A percentile compares a stretch with the other conserved stretches of the same genome.
Conservation (phyloP, 2,329 filamentous ascomycete genomes). For the Fusarium pseudograminearum region DNA sequence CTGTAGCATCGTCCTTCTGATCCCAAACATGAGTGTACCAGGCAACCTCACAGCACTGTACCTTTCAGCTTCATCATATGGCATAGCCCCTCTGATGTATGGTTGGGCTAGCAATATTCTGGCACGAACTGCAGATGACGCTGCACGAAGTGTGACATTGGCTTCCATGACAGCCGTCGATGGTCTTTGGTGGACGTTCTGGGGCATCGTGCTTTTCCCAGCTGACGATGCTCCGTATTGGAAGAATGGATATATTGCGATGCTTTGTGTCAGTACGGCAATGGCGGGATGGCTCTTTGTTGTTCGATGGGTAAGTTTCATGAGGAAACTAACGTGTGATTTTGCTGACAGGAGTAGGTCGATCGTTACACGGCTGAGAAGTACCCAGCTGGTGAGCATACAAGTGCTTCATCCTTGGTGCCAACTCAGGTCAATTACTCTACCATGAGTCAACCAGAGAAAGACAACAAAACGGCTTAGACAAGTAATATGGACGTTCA, state of each 20-base stretch:
- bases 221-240: constrained; percentile 59
- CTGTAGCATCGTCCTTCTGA: constrained; percentile 34
- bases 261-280: constrained; percentile 34
- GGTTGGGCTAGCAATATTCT: constrained; percentile 47
- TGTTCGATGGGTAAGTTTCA: constrained; percentile 26
- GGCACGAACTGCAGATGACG: constrained; percentile 52
- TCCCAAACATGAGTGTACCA: constrained; percentile 35
- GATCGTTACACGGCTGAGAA: constrained; percentile 22
- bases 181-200: constrained; percentile 58
- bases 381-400: constrained; percentile 1
- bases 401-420: background rate
- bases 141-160: constrained; percentile 55
- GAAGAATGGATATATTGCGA: constrained; percentile 46
- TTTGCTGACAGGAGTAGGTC: constrained; percentile 1
- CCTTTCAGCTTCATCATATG: constrained; percentile 43
- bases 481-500: background rate
- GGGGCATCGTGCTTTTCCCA: constrained; percentile 59
- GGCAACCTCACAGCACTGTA: constrained; percentile 40
- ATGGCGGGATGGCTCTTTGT: constrained; percentile 34
- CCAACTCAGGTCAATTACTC: background rate
- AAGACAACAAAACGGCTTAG: background rate
- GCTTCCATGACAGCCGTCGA: constrained; percentile 57
- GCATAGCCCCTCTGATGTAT: constrained; percentile 43
- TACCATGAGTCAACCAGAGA: background rate
- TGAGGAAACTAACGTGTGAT: rapidly evolving